A percentile compares a stretch with the other conserved stretches of the same genome.
phyloP scores from a whole-genome alignment of 176 grass and related monocot genomes.

The Avena eriantha region DNA sequence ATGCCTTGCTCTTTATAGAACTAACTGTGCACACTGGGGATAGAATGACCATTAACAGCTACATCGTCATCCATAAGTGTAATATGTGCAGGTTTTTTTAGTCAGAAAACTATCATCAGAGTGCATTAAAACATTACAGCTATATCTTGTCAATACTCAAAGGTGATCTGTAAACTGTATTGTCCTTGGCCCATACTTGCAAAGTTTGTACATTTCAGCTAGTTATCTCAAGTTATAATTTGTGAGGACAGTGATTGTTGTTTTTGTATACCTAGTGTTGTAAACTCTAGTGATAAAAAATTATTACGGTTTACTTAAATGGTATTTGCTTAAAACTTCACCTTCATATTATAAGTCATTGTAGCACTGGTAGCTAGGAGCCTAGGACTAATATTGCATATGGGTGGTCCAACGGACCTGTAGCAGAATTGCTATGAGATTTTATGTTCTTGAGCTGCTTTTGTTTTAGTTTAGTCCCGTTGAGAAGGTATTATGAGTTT shows the following conservation, averaged over 20 bases:
- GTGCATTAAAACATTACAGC: background rate
- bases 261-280: background rate
- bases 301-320: background rate
- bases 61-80: background rate
- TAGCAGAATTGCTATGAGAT: background rate
- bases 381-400: background rate
- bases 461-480: background rate
- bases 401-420: background rate
- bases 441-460: background rate
- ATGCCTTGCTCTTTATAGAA: background rate
- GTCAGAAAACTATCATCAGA: background rate
- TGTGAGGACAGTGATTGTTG: constrained; percentile 1
- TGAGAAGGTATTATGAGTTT: constrained; percentile 1
- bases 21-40: background rate
- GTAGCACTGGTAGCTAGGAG: background rate
- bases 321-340: background rate
- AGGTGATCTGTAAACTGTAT: background rate
- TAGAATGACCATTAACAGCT: constrained; percentile 17
- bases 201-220: background rate
- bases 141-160: background rate
- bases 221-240: background rate
- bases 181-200: background rate
- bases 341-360: constrained; percentile 5
- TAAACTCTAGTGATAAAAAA: background rate
- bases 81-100: background rate